Conservation (phyloP, 148 eudicot species). For the Fagopyrum tataricum region DNA sequence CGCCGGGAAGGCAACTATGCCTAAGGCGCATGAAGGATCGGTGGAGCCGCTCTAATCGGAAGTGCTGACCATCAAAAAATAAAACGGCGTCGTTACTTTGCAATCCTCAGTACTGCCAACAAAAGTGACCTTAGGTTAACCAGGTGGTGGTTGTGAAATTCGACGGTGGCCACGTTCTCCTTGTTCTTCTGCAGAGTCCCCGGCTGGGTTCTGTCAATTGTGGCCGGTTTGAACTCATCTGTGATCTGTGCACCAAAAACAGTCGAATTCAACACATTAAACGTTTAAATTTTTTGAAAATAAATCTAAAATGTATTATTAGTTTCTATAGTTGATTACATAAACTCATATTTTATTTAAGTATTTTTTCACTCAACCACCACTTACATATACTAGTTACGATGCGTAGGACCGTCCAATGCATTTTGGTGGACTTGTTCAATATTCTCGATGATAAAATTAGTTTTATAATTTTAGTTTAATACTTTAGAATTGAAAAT, state of each 20-base stretch:
- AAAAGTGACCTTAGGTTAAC: conserved; percentile 70
- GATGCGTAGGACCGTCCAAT: too few species aligned
- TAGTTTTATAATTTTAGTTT: too few species aligned
- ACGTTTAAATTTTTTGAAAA: too few species aligned
- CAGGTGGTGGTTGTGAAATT: conserved; percentile 74
- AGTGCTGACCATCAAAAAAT: conserved; percentile 69
- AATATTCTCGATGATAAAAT: too few species aligned
- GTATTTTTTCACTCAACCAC: too few species aligned
- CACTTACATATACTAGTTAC: too few species aligned
- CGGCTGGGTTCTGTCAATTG: conserved; percentile 76
- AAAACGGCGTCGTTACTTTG: conserved; percentile 89
- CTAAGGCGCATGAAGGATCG: conserved; percentile 75
- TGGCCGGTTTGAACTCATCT: conserved; percentile 94
- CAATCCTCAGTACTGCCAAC: conserved; percentile 81
- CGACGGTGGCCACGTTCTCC: conserved; percentile 76
- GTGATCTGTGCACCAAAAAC: conserved; percentile 38
- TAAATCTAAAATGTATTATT: too few species aligned
- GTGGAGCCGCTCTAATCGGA: conserved; percentile 80
- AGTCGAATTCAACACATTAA: background rate
- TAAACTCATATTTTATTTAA: too few species aligned
- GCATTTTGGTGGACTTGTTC: too few species aligned
- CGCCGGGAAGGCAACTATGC: conserved; percentile 67
- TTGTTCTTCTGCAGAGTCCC: conserved; percentile 74
- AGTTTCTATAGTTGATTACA: too few species aligned
- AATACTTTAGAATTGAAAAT: too few species aligned